Evolutionary conservation across 768 basidiomycete species (phyloP), one percentile per base, ranked within the genome.

Genomic region (Leccinellum albellum): DNA sequence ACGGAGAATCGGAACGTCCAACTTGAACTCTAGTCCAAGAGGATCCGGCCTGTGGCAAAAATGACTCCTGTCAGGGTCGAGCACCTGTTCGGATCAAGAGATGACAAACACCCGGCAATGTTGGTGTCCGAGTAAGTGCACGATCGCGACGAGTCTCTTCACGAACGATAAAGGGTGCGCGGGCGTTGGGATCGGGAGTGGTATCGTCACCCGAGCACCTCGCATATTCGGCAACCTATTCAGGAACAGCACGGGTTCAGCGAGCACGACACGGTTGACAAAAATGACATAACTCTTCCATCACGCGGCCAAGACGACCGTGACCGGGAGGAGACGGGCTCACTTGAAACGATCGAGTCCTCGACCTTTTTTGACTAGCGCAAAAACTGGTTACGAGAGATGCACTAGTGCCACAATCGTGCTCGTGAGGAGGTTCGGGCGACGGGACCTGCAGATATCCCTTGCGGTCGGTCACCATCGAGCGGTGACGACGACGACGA

Each of bases 211-310:
- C 17, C 31, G 24, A 9, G 48, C 21, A 29, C 45, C n/a, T 13
- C 8, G 33, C 49, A 23, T 10, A 14, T 58, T 57, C 55, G 2
- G 45, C 35, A 10, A 46, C 55, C 63, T 68, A 48, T 65, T 31
- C n/a, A 3, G 1, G 12, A 4, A 23, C 4, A 29, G 15, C 10
- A 5, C 21, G 42, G 23, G 46, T 63, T 32, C 32, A 32, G 32
- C 4, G 13, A 32, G 32, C 32, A 32, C 32, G 32, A 32, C 9
- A n/a, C n/a, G n/a, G 20, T 40, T 20, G 10, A n/a, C n/a, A 20
- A 40, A 40, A 40, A 40, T n/a, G 9, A 53, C 56, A 51, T 56
- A 59, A 49, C 60, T 70, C 61, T 66, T 66, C 69, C 6, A 49
- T 21, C 28, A 71, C 60, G 3, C 59, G 44, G 20, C 60, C 54